These are phyloP conservation scores for Allomyces macrogynus DNA, from an alignment of 192 early-diverging fungal genomes.

Conservation along the genomic window DNA sequence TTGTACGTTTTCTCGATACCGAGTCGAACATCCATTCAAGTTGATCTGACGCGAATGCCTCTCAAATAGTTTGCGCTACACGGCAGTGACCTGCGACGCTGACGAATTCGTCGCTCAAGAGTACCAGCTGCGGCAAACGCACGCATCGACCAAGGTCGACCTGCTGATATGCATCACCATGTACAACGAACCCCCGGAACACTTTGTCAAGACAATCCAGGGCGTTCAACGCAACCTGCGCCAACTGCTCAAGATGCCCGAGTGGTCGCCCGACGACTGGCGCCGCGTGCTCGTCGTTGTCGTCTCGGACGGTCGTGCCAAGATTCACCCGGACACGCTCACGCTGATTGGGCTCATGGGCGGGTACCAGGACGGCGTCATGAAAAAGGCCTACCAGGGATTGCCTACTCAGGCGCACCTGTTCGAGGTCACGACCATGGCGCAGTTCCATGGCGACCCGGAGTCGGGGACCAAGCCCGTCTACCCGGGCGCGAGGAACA, in stretches of 20 bases:
- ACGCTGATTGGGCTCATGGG: conserved; percentile 67
- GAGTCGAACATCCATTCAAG: too few relatives aligned
- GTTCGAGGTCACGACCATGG: conserved; percentile 69
- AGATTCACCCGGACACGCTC: conserved; percentile 54
- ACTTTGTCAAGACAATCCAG: conserved; percentile 38
- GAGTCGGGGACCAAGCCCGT: conserved; percentile 40
- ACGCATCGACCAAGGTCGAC: conserved; percentile 26
- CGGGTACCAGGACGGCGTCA: conserved; percentile 47
- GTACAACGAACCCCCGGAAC: conserved; percentile 42
- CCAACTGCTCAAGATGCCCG: conserved; percentile 19
- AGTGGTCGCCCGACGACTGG: conserved; percentile 41
- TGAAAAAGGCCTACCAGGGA: conserved; percentile 13
- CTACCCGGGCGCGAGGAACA: conserved; percentile 19
- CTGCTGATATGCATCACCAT: conserved; percentile 56
- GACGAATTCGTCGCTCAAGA: conserved; percentile 31
- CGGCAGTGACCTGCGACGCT: conserved; percentile 46
- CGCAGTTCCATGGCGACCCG: conserved; percentile 41
- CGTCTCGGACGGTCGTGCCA: conserved; percentile 71
- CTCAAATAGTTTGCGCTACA: conserved; percentile 21
- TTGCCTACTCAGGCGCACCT: conserved; percentile 45
- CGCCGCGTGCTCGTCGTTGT: conserved; percentile 83
- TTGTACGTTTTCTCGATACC: too few relatives aligned
- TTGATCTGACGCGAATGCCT: too few relatives aligned
- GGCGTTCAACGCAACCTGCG: conserved; percentile 44
- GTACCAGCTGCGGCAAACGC: conserved; percentile 38